Conservation (phyloP, 371 early-diverging fungal genomes). For the Rhizopus arrhizus region DNA sequence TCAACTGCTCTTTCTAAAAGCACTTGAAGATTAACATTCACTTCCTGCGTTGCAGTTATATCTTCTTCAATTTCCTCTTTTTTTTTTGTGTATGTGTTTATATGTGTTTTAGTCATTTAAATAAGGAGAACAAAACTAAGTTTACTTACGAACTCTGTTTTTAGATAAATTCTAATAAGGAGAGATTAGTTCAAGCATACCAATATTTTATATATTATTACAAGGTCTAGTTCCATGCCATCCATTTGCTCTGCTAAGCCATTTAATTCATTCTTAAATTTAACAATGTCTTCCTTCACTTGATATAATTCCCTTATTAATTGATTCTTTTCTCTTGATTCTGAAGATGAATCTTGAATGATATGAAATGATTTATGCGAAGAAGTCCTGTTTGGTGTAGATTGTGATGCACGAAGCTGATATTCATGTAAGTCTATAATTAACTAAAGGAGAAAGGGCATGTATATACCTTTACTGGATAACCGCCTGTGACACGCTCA, state of each 20-base stretch:
- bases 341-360: not conserved
- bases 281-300: conserved; percentile 48
- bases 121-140: not conserved
- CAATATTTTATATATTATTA: conserved; percentile 12
- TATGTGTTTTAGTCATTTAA: not conserved
- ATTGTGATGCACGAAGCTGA: conserved; percentile 25
- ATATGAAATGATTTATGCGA: not conserved
- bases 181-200: not conserved
- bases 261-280: conserved; percentile 55
- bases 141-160: conserved; percentile 39
- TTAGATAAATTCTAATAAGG: conserved; percentile 38
- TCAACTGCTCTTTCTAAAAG: conserved; percentile 57
- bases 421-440: not conserved
- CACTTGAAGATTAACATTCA: conserved; percentile 61
- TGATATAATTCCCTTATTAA: conserved; percentile 25
- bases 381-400: conserved; percentile 15
- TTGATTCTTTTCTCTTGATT: conserved; percentile 12
- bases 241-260: conserved; percentile 55
- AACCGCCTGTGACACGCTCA: not conserved
- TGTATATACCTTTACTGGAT: not conserved
- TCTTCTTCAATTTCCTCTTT: conserved; percentile 61
- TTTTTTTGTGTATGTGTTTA: not conserved
- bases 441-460: not conserved
- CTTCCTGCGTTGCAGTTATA: conserved; percentile 57
- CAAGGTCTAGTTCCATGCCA: conserved; percentile 55